Conservation (phyloP, 768 basidiomycete species). For the Suillus ampliporus region DNA sequence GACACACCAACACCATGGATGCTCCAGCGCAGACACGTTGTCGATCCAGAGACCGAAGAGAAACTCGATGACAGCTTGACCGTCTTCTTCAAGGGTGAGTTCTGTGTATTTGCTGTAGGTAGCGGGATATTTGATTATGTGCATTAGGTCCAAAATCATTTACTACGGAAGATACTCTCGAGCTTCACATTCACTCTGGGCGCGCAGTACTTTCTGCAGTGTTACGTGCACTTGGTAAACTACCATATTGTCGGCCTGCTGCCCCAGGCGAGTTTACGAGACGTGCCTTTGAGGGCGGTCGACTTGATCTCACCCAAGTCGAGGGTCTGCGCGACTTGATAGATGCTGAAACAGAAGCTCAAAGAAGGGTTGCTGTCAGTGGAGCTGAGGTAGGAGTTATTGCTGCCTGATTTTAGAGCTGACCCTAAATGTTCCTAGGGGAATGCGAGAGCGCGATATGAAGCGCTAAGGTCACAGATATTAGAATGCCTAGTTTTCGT, state of each 20-base stretch:
- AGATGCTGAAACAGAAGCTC: conserved; percentile 86
- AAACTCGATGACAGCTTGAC: conserved; percentile 80
- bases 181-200: conserved; percentile 88
- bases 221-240: conserved; percentile 60
- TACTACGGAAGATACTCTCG: conserved; percentile 82
- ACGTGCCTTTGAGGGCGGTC: conserved; percentile 79
- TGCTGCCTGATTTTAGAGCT: not conserved
- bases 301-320: conserved; percentile 87
- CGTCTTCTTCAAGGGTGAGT: conserved; percentile 79
- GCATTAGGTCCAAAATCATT: conserved; percentile 75
- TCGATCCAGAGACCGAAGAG: conserved; percentile 65
- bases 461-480: conserved; percentile 66
- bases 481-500: conserved; percentile 77
- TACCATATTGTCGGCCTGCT: conserved; percentile 76
- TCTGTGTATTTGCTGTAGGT: not conserved
- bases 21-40: conserved; percentile 70
- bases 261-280: conserved; percentile 90
- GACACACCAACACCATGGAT: conserved; percentile 61
- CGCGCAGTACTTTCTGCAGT: conserved; percentile 78
- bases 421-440: conserved; percentile 54
- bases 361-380: conserved; percentile 73
- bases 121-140: conserved; percentile 5
- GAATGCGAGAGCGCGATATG: conserved; percentile 59
- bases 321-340: conserved; percentile 89
- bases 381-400: conserved; percentile 64